A percentile compares a stretch with the other conserved stretches of the same genome.
Conservation (phyloP, 495 filamentous ascomycete species). For the Penicillium ucsense region DNA sequence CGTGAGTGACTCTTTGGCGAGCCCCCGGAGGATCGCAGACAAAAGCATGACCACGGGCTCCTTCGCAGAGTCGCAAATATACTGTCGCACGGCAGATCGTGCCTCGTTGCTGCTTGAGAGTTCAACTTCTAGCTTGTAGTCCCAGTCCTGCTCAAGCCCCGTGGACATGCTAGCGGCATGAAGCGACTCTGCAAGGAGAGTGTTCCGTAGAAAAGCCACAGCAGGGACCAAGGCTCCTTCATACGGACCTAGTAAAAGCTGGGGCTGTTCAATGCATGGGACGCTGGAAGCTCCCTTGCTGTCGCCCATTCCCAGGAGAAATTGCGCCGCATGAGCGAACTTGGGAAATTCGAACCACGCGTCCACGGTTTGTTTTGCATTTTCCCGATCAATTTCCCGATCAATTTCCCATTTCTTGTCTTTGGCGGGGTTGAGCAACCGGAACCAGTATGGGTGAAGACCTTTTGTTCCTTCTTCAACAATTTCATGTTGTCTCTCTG, state of each 20-base stretch:
- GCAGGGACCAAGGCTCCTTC: constrained; percentile 46
- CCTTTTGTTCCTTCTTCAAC: constrained; percentile 86
- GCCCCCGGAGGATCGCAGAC: constrained; percentile 47
- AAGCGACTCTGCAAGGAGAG: constrained; percentile 66
- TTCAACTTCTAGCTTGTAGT: constrained; percentile 60
- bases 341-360: constrained; percentile 36
- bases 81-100: constrained; percentile 46
- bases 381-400: constrained; percentile 7
- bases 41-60: constrained; percentile 36
- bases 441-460: constrained; percentile 71
- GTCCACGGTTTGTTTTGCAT: constrained; percentile 1
- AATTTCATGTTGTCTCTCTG: constrained; percentile 63
- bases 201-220: constrained; percentile 59
- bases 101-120: constrained; percentile 54
- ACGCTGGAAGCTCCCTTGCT: constrained; percentile 12
- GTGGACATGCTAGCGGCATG: constrained; percentile 36
- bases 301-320: constrained; percentile 19
- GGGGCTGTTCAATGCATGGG: constrained; percentile 10
- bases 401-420: constrained; percentile 15
- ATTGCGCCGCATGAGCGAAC: constrained; percentile 28
- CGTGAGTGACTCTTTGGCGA: constrained; percentile 38
- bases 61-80: constrained; percentile 27
- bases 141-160: constrained; percentile 74
- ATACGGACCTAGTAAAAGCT: constrained; percentile 23
- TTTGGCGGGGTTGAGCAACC: constrained; percentile 47